Base-by-base conservation (phyloP, 768 basidiomycete genomes). In the Tricholoma hemisulphureum region DNA sequence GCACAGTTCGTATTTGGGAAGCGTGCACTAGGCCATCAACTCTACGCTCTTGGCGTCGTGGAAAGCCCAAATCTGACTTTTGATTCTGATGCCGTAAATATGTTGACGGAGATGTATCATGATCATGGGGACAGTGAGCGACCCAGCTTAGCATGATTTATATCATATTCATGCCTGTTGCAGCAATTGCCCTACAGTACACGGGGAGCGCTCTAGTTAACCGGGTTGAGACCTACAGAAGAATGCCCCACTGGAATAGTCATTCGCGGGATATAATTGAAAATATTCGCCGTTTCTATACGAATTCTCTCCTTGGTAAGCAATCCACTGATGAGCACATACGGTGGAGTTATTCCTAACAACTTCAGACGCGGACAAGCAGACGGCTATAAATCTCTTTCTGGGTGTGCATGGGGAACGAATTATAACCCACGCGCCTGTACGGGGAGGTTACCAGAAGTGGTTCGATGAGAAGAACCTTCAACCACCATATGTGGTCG, bases 81-180 rank as follows among this genome's bases (percentile, higher is more conserved):
- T 67, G 94, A 96, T 65, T 93, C 91, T 9, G 95, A 96, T 70
- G 95, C 93, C 1, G 91, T 95, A 37, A 94, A 95, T 69, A 95
- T 98, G 85, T 68, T 99, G 63, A 98, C 95, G 3, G 94, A 97
- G 74, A 98, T 99, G 95, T 98, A 95, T 71, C 94, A 96, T 68
- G 94, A 97, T 70, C 95, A 97, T 63, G 94, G 94, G 1, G 94
- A 97, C 67, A 95, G 93, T 94, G 67, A 66, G 90, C 73, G 23
- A 35, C 48, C 18, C 35, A 61, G 26, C 9, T 13, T 55, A 20
- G 14, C 10, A 20, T 26, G 2, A 14, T 13, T 46, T 26, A 53
- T 23, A 56, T 53, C 4, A 20, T 49, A 41, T 54, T 24, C 56
- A 64, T 57, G 13, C 58, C 41, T 45, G 55, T 8, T 50, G 16